Evolutionary conservation across 192 early-diverging fungal species (phyloP), one percentile per base, ranked within the genome.

Genomic region (Phlyctochytrium arcticum): DNA sequence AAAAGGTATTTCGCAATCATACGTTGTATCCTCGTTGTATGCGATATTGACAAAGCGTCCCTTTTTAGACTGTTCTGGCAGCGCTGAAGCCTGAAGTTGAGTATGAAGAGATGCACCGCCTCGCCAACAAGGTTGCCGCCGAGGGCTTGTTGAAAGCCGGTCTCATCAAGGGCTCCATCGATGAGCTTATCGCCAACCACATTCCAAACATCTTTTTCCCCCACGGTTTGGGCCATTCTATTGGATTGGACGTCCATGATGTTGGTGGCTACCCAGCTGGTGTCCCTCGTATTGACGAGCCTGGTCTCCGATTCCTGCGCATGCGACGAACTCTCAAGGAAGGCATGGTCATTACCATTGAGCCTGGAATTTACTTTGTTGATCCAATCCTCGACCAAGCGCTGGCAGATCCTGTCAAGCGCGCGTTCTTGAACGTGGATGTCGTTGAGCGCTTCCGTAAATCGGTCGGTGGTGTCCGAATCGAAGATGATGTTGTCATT

Each of bases 331-430:
- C 73, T 47, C 76, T 97, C 57, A 75, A 82, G 35, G 76, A 84
- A 15, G 89, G 89, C 23, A 92, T 93, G 91, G 88, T 86, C 32
- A 82, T 96, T 36, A 97, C 95, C 1, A 90, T 94, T 24, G 95
- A 97, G 73, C 95, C 95, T 19, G 95, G 95, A 3, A 77, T 90
- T 67, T 97, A 97, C 71, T 97, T 97, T 78, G 89, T 91, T 46
- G 88, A 91, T 58, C 84, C 81, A 3, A 80, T 93, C 54, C 78
- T 97, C 26, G 79, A 84, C 31, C 70, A 73, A 10, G 88, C 88
- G 3, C 69, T 86, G 30, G 75, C 77, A 1, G 71, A 84, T 50
- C 80, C 88, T 1, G 64, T 71, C 5, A 58, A 84, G 10, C 78
- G 79, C 31, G 53, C 83, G 64, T 88, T 77, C 57, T 71, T 96